Evolutionary conservation across 2,329 filamentous ascomycete genomes (phyloP), one percentile per base, ranked within the genome.

Genomic region (Pseudogymnoascus sp.): DNA sequence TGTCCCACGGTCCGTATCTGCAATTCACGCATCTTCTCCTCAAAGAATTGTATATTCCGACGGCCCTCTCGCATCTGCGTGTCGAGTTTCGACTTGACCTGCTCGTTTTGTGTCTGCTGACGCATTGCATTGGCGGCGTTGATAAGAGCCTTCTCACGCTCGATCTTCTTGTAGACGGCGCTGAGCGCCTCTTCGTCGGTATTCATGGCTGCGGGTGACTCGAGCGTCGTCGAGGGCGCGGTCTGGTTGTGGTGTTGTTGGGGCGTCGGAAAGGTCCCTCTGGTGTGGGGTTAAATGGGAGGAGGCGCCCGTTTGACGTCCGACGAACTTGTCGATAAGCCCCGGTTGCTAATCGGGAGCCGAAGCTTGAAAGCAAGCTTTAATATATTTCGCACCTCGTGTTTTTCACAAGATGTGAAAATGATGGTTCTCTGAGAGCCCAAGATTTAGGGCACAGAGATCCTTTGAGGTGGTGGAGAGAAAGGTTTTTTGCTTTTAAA

Each of bases 131-230:
- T 94, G 69, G 93, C 93, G 71, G 91, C 93, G 76, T 89, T 89
- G 81, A 99, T 94, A 72, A 97, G 87, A 71, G 88, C 89, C 82
- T 92, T 93, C 78, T 99, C 94, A 75, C 93, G 87, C 81, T 97
- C 91, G 77, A 99, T 97, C 88, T 99, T 97, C 80, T 87, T 89
- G 79, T 89, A 86, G 78, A 99, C 92, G 76, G 91, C 89, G 77
- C 86, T 86, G 77, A 86, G 80, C 68, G 82, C 80, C 70, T 86
- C 82, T 66, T 86, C 82, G 73, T 86, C 83, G 74, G 81, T 83
- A 81, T 86, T 87, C 74, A 73, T 78, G 77, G 75, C 74, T 72
- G 73, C 61, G 52, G 58, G 18, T 45, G 45, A 52, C 48, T 55
- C 48, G 35, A 40, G 35, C 58, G 58, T 59, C 37, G 58, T 59